These are phyloP conservation scores for Musa troglodytarum DNA, from an alignment of 176 grass and related monocot species.

Conservation along the genomic window DNA sequence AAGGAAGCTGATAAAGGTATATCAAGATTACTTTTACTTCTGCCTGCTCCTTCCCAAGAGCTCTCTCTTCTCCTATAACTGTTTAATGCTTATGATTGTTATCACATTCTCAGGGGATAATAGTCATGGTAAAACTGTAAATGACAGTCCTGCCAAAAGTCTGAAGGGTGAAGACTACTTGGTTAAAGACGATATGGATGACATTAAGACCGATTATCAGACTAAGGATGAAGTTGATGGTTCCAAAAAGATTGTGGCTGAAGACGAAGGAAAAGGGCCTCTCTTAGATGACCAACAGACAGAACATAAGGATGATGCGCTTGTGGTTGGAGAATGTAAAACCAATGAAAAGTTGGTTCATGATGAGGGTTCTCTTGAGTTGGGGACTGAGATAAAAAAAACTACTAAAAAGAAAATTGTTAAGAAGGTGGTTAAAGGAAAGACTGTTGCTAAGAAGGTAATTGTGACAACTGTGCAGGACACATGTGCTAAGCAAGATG, in stretches of 20 bases:
- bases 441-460: slow-evolving; percentile 44
- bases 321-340: slow-evolving; percentile 5
- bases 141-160: slow-evolving; percentile 24
- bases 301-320: slow-evolving; percentile 23
- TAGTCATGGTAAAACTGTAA: slow-evolving; percentile 1
- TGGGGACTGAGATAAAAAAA: slow-evolving; percentile 39
- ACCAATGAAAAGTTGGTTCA: slow-evolving; percentile 18
- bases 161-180: slow-evolving; percentile 11
- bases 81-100: not conserved
- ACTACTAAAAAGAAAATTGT: slow-evolving; percentile 76
- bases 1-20: slow-evolving; percentile 54
- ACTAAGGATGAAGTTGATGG: slow-evolving; percentile 19
- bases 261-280: slow-evolving; percentile 17
- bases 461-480: slow-evolving; percentile 25
- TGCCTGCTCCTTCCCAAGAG: not conserved
- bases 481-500: slow-evolving; percentile 11
- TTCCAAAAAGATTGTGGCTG: slow-evolving; percentile 18
- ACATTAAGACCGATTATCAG: slow-evolving; percentile 21
- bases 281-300: slow-evolving; percentile 12
- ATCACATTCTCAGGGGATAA: slow-evolving; percentile 14
- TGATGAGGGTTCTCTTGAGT: slow-evolving; percentile 31
- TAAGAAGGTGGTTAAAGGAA: slow-evolving; percentile 81
- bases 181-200: slow-evolving; percentile 31
- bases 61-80: not conserved
- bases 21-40: not conserved